A percentile compares a stretch with the other conserved stretches of the same genome.
These are phyloP conservation scores for Dioszegia crocea DNA, from an alignment of 768 basidiomycete species.

Conservation along the genomic window DNA sequence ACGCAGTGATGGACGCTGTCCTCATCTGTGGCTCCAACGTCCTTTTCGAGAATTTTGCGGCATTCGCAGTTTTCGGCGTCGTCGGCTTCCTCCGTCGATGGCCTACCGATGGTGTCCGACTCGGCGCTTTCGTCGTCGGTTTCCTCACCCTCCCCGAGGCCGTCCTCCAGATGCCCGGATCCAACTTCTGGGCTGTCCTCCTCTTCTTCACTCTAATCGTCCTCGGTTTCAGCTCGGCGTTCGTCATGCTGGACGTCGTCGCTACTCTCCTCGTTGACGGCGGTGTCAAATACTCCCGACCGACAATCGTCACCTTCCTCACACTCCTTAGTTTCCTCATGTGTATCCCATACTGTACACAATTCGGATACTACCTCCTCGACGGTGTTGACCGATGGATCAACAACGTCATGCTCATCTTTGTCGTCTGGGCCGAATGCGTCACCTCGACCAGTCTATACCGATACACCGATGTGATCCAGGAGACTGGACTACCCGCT, in stretches of 20 bases:
- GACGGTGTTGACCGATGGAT: constrained; percentile 56
- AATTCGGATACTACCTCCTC: constrained; percentile 86
- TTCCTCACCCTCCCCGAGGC: constrained; percentile 15
- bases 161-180: constrained; percentile 15
- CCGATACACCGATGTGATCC: constrained; percentile 12
- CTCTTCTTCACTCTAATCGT: constrained; percentile 17
- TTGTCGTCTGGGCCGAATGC: constrained; percentile 17
- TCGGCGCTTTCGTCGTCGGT: constrained; percentile 15
- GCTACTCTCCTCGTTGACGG: constrained; percentile 14
- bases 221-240: constrained; percentile 12
- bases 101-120: constrained; percentile 12
- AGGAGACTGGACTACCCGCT: constrained; percentile 5
- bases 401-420: constrained; percentile 19
- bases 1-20: constrained; percentile 20
- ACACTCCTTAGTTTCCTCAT: constrained; percentile 14
- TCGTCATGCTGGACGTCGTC: constrained; percentile 18
- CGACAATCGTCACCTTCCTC: constrained; percentile 12
- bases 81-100: constrained; percentile 15
- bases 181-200: constrained; percentile 14
- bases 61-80: constrained; percentile 18
- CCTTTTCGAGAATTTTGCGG: constrained; percentile 19
- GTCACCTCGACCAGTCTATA: constrained; percentile 10
- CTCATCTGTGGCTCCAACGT: constrained; percentile 16
- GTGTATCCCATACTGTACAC: constrained; percentile 37
- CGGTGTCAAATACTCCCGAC: constrained; percentile 15